Evolutionary conservation across 1,139 yeast species (phyloP), one percentile per base, ranked within the genome.

Genomic region (Yamadazyma diospyri): DNA sequence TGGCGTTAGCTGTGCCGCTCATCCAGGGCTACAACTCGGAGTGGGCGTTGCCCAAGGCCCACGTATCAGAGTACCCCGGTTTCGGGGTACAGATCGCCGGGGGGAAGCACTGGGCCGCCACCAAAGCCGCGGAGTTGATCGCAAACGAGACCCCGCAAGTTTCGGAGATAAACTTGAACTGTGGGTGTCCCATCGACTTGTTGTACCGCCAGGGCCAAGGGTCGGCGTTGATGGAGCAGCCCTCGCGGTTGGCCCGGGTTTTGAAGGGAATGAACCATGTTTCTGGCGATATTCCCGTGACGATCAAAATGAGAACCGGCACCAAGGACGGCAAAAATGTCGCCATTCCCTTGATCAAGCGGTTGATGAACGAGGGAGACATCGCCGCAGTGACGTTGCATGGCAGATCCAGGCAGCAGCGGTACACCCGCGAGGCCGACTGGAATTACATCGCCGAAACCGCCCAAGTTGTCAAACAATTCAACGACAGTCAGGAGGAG

Each of bases 21-120:
- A 65, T 92, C 26, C 95, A 86, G 54, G 98, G 97, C 13, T 76
- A 82, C 24, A 86, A 87, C 53, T 78, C 95, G 2, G 99, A 92
- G 59, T 92, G 99, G 99, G 99, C 99, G 0, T 68, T 92, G 32
- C 88, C 97, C 17, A 83, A 92, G 49, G 94, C 96, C 3, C 97
- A 92, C 53, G 55, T 64, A 16, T 62, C 78, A 5, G 99, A 92
- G 56, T 69, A 72, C 39, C 95, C 94, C 4, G 94, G 94, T 1
- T 94, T 83, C 59, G 98, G 97, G 34, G 87, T 88, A 12, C 99
- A 92, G 61, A 76, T 92, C 26, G 97, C 98, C 2, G 78, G 95
- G 15, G 69, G 89, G 12, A 89, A 88, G 59, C 89, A 86, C 40
- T 87, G 95, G 94, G 94, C 89, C 44, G 95, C 94, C 4, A 76